These are phyloP conservation scores for Aureobasidium lini DNA, from an alignment of 2,329 filamentous ascomycete genomes.

Conservation along the genomic window DNA sequence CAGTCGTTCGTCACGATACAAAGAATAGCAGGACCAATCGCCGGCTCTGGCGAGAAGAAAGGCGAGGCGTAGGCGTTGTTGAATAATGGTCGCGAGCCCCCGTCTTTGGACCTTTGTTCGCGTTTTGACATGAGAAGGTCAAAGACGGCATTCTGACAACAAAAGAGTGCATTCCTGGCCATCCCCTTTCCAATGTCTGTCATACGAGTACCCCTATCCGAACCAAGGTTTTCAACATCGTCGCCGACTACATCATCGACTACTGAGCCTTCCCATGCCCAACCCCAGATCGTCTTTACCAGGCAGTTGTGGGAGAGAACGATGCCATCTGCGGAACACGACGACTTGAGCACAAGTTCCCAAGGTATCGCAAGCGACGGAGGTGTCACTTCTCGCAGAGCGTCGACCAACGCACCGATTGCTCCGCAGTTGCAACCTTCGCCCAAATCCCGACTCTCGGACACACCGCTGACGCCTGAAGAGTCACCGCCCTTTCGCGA, in stretches of 20 bases:
- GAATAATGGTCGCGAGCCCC: constrained; percentile 8
- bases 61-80: background rate
- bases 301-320: constrained; percentile 32
- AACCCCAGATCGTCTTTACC: constrained; percentile 27
- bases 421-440: constrained; percentile 24
- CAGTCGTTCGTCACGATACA: constrained; percentile 12
- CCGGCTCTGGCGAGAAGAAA: constrained; percentile 6
- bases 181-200: constrained; percentile 16
- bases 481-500: constrained; percentile 27
- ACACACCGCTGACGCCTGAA: constrained; percentile 30
- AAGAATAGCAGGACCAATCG: constrained; percentile 11
- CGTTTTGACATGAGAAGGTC: background rate
- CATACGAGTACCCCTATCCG: constrained; percentile 16
- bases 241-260: constrained; percentile 6
- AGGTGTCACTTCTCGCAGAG: constrained; percentile 18
- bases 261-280: constrained; percentile 6
- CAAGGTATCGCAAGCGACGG: constrained; percentile 6
- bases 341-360: constrained; percentile 10
- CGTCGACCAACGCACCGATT: constrained; percentile 23
- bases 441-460: constrained; percentile 22
- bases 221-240: constrained; percentile 8
- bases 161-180: constrained; percentile 16
- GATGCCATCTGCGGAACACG: constrained; percentile 25
- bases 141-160: constrained; percentile 13
- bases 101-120: constrained; percentile 12